Evolutionary conservation across 192 early-diverging fungal species (phyloP).

Genomic region (Dissophora ornata): DNA sequence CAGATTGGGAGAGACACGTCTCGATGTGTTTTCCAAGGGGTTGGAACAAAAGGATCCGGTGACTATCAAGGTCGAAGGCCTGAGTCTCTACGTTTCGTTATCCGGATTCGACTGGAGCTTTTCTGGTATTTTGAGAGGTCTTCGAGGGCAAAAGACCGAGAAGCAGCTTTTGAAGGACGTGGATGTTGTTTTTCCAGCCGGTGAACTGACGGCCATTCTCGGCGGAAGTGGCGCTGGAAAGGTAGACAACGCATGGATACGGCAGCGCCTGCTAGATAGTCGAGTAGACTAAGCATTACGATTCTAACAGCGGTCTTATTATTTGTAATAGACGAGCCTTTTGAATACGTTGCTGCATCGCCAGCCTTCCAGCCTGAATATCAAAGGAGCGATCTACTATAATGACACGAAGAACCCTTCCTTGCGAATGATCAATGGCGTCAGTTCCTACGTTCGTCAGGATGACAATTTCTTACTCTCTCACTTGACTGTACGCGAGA

Average conservation of each 20-base stretch:
- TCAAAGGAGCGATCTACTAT: slow-evolving; percentile 30
- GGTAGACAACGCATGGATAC: slow-evolving; percentile 8
- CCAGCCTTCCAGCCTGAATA: slow-evolving; percentile 14
- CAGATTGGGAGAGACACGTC: slow-evolving; percentile 28
- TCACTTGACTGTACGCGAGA: slow-evolving; percentile 84
- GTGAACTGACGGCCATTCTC: slow-evolving; percentile 46
- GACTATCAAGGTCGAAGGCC: slow-evolving; percentile 42
- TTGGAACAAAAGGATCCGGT: slow-evolving; percentile 35
- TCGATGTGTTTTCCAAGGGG: slow-evolving; percentile 47
- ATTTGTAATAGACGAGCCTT: slow-evolving; percentile 46
- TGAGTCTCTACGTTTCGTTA: slow-evolving; percentile 26
- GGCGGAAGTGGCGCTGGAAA: slow-evolving; percentile 54
- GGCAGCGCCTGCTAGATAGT: no score
- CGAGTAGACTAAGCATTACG: no score
- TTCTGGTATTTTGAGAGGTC: slow-evolving; percentile 10
- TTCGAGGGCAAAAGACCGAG: slow-evolving; percentile 21
- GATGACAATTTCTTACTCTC: slow-evolving; percentile 55
- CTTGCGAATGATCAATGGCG: slow-evolving; percentile 32
- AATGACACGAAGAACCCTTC: slow-evolving; percentile 50
- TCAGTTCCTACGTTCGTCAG: slow-evolving; percentile 51
- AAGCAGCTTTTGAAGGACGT: slow-evolving; percentile 43
- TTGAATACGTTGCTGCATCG: slow-evolving; percentile 42
- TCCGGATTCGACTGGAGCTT: slow-evolving; percentile 38
- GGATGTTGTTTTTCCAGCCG: slow-evolving; percentile 50
- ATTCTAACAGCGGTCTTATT: no score